Percentiles rank a stretch among this genome's conserved stretches.
Evolutionary conservation across 192 early-diverging fungal genomes (phyloP).

Genomic region (Dissophora ornata): DNA sequence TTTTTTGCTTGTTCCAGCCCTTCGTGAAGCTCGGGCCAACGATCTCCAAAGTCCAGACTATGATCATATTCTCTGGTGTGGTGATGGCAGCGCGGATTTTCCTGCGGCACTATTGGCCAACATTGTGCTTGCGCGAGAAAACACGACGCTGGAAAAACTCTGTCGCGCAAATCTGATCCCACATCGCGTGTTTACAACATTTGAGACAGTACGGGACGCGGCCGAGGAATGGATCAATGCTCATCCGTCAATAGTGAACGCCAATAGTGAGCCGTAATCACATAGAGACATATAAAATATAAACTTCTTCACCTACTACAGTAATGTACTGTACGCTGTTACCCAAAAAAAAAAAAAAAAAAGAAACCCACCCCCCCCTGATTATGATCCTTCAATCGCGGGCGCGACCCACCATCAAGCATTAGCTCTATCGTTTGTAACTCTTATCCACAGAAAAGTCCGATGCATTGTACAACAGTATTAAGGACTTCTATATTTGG

Average conservation of each 20-base stretch:
- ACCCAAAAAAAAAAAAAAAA: no score
- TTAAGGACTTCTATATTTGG: no score
- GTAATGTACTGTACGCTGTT: background rate
- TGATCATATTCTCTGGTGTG: slow-evolving; percentile 42
- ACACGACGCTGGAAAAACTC: slow-evolving; percentile 34
- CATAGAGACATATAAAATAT: background rate
- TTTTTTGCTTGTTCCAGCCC: slow-evolving; percentile 3
- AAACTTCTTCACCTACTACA: background rate
- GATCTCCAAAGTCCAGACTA: slow-evolving; percentile 15
- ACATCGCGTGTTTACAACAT: slow-evolving; percentile 22
- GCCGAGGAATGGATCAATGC: slow-evolving; percentile 22
- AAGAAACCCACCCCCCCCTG: no score
- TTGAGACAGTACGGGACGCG: slow-evolving; percentile 15
- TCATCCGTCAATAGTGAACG: slow-evolving; percentile 3
- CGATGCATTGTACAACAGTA: no score
- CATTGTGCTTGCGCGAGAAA: slow-evolving; percentile 29
- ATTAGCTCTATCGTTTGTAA: no score
- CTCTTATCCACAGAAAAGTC: no score
- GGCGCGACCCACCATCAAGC: no score
- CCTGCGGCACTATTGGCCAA: slow-evolving; percentile 30
- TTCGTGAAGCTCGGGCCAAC: slow-evolving; percentile 33
- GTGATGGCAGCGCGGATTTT: slow-evolving; percentile 45
- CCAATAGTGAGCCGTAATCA: background rate
- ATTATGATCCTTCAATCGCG: no score
- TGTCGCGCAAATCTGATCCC: slow-evolving; percentile 21